These are phyloP conservation scores for Larix sibirica DNA, from an alignment of 83 land plant genomes.

Conservation along the genomic window DNA sequence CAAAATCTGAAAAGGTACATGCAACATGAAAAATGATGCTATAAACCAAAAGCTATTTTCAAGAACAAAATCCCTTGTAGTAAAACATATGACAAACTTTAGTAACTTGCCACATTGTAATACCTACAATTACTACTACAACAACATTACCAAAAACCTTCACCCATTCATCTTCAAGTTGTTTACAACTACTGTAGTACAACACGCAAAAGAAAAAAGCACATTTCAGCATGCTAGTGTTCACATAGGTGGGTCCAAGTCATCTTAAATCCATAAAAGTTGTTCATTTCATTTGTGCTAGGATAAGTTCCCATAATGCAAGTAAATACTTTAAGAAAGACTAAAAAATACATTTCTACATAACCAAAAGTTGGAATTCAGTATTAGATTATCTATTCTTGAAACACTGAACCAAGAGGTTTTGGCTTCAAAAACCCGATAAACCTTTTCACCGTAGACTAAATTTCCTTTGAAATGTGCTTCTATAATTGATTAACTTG, in stretches of 20 bases:
- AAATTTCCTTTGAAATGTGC: slow-evolving; percentile 45
- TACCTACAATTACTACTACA: slow-evolving; percentile 19
- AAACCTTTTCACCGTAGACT: slow-evolving; percentile 41
- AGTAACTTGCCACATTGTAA: neutral
- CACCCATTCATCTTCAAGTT: slow-evolving; percentile 56
- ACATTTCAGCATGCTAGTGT: neutral
- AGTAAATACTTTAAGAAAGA: neutral
- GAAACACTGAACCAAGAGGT: neutral
- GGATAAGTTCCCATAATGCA: neutral
- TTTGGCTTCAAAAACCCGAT: slow-evolving; percentile 38
- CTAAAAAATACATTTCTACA: neutral
- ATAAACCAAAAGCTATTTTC: neutral
- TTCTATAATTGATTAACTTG: slow-evolving; percentile 57
- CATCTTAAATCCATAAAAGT: neutral
- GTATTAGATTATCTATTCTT: neutral
- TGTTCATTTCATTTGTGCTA: neutral
- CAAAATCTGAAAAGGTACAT: slow-evolving; percentile 47
- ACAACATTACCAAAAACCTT: slow-evolving; percentile 15
- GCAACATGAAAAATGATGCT: neutral
- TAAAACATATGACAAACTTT: neutral
- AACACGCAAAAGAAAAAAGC: neutral
- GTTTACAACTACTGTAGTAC: slow-evolving; percentile 59
- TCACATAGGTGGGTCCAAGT: neutral
- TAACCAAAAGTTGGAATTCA: neutral
- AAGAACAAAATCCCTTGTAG: neutral